phyloP scores from a whole-genome alignment of 495 filamentous ascomycete species.

The Lineolata rhizophorae region DNA sequence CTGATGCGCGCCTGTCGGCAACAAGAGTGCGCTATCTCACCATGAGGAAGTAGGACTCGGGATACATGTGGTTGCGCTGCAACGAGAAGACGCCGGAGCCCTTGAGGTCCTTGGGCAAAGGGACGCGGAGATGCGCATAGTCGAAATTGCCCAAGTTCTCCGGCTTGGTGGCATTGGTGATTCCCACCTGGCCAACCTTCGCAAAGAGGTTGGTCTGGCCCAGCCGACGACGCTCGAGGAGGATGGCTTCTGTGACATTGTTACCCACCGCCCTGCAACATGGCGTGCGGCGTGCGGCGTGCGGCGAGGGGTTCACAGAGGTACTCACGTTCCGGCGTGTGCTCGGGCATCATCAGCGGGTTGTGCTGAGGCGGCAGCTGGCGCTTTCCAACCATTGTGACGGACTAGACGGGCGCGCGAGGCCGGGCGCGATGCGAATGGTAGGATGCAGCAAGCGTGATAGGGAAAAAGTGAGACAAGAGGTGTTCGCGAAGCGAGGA shows the following conservation, averaged over 20 bases:
- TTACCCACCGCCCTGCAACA: not conserved
- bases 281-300: slow-evolving; percentile 3
- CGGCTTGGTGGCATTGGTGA: slow-evolving; percentile 40
- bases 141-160: slow-evolving; percentile 69
- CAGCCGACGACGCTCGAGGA: slow-evolving; percentile 65
- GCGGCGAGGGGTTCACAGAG: slow-evolving; percentile 8
- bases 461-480: too few relatives aligned
- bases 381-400: slow-evolving; percentile 34
- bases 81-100: slow-evolving; percentile 80
- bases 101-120: slow-evolving; percentile 66
- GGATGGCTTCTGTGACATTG: slow-evolving; percentile 42
- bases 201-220: slow-evolving; percentile 78
- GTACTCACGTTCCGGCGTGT: slow-evolving; percentile 39
- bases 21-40: slow-evolving; percentile 20
- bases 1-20: slow-evolving; percentile 2
- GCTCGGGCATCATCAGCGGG: slow-evolving; percentile 52
- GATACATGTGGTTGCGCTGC: slow-evolving; percentile 25
- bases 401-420: too few relatives aligned
- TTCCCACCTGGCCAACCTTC: slow-evolving; percentile 44
- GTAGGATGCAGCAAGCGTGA: too few relatives aligned
- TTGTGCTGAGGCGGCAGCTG: slow-evolving; percentile 49
- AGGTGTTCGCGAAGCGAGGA: too few relatives aligned
- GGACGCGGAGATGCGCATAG: slow-evolving; percentile 84
- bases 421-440: too few relatives aligned
- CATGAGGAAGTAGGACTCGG: slow-evolving; percentile 93